These are phyloP conservation scores for Nemania abortiva DNA, from an alignment of 2,329 filamentous ascomycete genomes.

Conservation along the genomic window DNA sequence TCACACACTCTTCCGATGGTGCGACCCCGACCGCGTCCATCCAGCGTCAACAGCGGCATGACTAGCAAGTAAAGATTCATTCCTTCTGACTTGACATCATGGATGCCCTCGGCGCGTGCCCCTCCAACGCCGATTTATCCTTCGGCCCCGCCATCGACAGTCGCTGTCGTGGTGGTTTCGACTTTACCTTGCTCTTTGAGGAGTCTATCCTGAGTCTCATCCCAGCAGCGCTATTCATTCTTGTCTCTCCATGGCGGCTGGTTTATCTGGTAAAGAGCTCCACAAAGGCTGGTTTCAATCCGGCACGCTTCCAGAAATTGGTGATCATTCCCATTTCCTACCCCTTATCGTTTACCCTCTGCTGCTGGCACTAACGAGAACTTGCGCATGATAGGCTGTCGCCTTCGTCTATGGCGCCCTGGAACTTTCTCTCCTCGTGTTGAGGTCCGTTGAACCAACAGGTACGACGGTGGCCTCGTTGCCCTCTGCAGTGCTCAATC, in stretches of 20 bases:
- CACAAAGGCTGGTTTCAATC: not conserved
- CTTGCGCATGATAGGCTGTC: not conserved
- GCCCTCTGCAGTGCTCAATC: not conserved
- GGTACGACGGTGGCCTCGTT: not conserved
- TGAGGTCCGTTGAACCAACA: not conserved
- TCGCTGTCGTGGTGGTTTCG: not conserved
- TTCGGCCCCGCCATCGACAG: slow-evolving; percentile 2
- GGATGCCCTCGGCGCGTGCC: not conserved
- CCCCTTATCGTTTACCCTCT: not conserved
- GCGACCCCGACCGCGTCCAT: not conserved
- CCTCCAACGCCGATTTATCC: not conserved
- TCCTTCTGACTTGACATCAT: not conserved
- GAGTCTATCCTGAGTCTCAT: not conserved
- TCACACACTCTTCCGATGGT: not conserved
- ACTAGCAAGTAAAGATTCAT: not conserved
- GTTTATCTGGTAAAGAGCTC: not conserved
- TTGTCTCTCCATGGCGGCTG: not conserved
- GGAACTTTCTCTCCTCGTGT: not conserved
- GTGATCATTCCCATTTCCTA: not conserved
- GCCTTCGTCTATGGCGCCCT: not conserved
- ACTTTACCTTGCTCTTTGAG: slow-evolving; percentile 7
- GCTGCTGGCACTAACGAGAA: not conserved
- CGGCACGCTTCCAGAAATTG: not conserved
- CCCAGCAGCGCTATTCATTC: not conserved
- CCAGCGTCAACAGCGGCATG: not conserved